Conservation (phyloP, 768 basidiomycete genomes). For the Mrakia hoshinonis region DNA sequence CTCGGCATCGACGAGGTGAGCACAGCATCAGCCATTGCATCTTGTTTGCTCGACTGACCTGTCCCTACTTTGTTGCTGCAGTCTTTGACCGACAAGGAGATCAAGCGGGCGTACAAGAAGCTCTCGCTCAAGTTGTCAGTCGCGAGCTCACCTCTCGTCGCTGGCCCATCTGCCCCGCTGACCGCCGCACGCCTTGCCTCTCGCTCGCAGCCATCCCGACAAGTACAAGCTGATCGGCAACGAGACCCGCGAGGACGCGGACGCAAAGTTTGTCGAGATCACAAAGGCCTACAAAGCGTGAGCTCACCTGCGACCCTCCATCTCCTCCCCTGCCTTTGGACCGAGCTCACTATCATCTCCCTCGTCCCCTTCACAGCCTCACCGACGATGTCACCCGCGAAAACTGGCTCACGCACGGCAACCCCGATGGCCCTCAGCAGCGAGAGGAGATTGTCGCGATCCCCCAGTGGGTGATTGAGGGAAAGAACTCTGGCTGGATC, state of each 20-base stretch:
- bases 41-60: not conserved
- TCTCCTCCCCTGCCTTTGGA: not conserved
- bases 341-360: not conserved
- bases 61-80: conserved; percentile 36
- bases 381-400: conserved; percentile 87
- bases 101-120: conserved; percentile 91
- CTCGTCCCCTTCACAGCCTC: conserved; percentile 47
- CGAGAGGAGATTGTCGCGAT: conserved; percentile 89
- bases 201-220: conserved; percentile 72
- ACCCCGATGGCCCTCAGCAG: conserved; percentile 95
- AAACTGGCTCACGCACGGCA: conserved; percentile 79
- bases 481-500: conserved; percentile 84
- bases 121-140: conserved; percentile 76
- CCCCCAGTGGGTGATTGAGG: conserved; percentile 85
- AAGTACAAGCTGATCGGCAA: conserved; percentile 78
- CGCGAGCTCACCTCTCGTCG: not conserved
- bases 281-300: conserved; percentile 97
- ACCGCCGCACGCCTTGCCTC: not conserved
- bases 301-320: conserved; percentile 35
- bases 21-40: conserved; percentile 28
- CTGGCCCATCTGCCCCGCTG: not conserved
- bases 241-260: conserved; percentile 75
- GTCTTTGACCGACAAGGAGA: conserved; percentile 72
- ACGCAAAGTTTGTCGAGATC: conserved; percentile 75
- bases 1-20: conserved; percentile 65